Percentiles rank a stretch among this genome's conserved stretches.
phyloP scores from a whole-genome alignment of 2,329 filamentous ascomycete species.

The Fusarium mundagurra region DNA sequence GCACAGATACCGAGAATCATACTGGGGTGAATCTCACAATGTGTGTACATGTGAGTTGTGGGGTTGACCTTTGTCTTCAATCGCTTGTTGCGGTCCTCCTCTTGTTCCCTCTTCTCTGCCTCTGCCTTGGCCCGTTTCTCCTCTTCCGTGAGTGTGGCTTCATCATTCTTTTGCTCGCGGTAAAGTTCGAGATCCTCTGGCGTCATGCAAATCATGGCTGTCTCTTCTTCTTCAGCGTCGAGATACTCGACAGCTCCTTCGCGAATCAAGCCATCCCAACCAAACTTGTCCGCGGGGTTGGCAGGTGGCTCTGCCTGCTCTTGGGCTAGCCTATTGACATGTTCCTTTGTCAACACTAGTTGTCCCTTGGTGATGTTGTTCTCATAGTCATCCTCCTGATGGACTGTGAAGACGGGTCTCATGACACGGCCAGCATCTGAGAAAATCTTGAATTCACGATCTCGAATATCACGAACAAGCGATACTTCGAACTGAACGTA shows the following conservation, averaged over 20 bases:
- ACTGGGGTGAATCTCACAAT: constrained; percentile 98
- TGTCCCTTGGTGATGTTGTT: constrained; percentile 68
- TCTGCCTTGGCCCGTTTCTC: constrained; percentile 55
- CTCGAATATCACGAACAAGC: constrained; percentile 93
- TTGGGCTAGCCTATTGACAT: constrained; percentile 78
- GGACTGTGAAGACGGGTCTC: constrained; percentile 91
- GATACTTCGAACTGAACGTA: constrained; percentile 93
- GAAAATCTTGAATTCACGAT: constrained; percentile 98
- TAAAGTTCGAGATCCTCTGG: constrained; percentile 91
- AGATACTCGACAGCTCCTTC: constrained; percentile 93
- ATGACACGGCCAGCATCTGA: constrained; percentile 96
- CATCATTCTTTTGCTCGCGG: constrained; percentile 73
- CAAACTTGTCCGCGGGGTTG: constrained; percentile 72
- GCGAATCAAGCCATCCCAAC: constrained; percentile 87
- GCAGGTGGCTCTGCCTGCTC: constrained; percentile 73
- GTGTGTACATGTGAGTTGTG: constrained; percentile 91
- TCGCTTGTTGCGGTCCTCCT: constrained; percentile 79
- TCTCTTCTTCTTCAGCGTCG: constrained; percentile 98
- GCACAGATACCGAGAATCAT: constrained; percentile 99
- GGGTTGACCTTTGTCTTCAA: constrained; percentile 90
- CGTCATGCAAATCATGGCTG: constrained; percentile 99
- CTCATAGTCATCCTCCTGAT: constrained; percentile 83
- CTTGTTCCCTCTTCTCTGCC: constrained; percentile 40
- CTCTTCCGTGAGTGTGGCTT: constrained; percentile 49
- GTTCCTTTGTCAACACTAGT: constrained; percentile 85